Evolutionary conservation across 2,329 filamentous ascomycete genomes (phyloP).

Genomic region (Teratosphaeria zuluensis): DNA sequence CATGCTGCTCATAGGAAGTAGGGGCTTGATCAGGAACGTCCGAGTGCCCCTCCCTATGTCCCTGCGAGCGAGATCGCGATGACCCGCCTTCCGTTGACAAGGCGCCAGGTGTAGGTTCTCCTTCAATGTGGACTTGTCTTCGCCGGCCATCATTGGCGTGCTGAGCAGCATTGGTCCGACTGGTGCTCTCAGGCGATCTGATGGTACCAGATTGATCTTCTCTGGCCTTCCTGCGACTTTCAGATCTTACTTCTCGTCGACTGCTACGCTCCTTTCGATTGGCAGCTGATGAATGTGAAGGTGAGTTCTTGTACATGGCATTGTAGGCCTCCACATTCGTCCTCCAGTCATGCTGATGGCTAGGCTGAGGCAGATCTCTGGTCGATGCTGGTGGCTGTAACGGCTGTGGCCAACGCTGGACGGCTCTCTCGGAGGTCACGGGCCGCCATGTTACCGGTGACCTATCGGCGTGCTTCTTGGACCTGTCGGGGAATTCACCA

Average conservation of each 20-base stretch:
- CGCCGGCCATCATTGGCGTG: not conserved
- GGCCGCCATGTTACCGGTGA: not conserved
- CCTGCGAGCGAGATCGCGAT: not conserved
- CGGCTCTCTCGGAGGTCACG: too few species aligned
- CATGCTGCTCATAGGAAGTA: not conserved
- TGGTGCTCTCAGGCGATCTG: not conserved
- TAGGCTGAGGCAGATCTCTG: too few species aligned
- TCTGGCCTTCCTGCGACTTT: not conserved
- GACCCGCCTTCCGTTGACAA: not conserved
- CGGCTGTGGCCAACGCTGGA: too few species aligned
- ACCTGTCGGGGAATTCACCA: not conserved
- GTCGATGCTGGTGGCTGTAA: not conserved
- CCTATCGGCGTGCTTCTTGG: not conserved
- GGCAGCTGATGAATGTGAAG: too few species aligned
- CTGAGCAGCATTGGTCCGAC: not conserved
- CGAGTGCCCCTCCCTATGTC: too few species aligned
- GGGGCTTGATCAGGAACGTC: not conserved
- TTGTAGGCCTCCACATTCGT: too few species aligned
- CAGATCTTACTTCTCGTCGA: not conserved
- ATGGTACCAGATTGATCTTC: not conserved
- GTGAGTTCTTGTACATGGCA: too few species aligned
- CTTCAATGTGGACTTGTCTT: not conserved
- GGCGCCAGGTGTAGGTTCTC: not conserved
- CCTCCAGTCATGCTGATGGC: too few species aligned
- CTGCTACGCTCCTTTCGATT: not conserved